Evolutionary conservation across 192 early-diverging fungal species (phyloP), one percentile per base, ranked within the genome.

Genomic region (Radiomyces spectabilis): DNA sequence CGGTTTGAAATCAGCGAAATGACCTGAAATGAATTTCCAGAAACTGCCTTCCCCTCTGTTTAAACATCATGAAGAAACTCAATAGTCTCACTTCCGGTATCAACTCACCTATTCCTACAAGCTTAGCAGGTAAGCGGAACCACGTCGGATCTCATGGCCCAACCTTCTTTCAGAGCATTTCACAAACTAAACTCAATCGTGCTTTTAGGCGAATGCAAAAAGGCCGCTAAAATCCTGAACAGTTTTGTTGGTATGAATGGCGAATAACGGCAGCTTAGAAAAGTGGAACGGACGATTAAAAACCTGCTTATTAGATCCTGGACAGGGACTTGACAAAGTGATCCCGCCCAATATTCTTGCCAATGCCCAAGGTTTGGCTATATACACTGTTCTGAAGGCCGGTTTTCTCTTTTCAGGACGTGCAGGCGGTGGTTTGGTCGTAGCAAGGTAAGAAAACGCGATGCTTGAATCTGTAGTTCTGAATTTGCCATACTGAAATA

Each of bases 321-420:
- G 57, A 29, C 61, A 72, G 33, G 78, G 78, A 0, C 43, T 69
- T 2, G 80, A 84, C 63, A 78, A 77, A 63, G 60, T 80, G 30
- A 84, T 84, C 47, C 82, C 83, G 33, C 55, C 72, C 16, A 42
- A 60, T 32, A 74, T 85, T 42, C 56, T 83, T 9, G 68, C 61
- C 45, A 82, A 85, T 44, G 86, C 87, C 22, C 85, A 87, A 63
- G 92, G 92, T 5, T 70, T 94, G 12, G 92, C 92, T 22, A 84
- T 94, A 19, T 58, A 90, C 57, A 83, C 85, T 0, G 92, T 94
- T n/a, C 57, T 92, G 55, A 94, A 94, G 64, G 91, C 83, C 38
- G 91, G 91, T 19, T 93, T 91, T 53, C 55, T 88, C 12, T 88
- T 86, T 79, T 86, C 88, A 5, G 89, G 86, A 13, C 75, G 89